Evolutionary conservation across 2,329 filamentous ascomycete species (phyloP), one percentile per base, ranked within the genome.

Genomic region (Colletotrichum viniferum): DNA sequence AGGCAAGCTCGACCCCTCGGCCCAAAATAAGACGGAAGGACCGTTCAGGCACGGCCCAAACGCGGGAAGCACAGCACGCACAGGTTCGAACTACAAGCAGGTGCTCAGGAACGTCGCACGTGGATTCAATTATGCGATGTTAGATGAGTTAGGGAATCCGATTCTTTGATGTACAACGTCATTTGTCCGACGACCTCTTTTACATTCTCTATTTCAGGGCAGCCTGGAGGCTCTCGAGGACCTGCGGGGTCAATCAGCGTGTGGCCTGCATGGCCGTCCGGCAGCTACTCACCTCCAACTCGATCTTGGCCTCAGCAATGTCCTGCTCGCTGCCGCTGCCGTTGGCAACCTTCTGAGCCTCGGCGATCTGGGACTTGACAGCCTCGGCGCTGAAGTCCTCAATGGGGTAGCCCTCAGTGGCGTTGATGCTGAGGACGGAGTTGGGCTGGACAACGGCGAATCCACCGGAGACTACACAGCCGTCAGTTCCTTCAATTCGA

Each of bases 251-350:
- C 28, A 43, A 82, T 90, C 81, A 91, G 85, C 77, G 80, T 48
- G 3, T 71, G 12, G 28, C 14, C 28, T 32, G 7, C 12, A 32
- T n/a, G 34, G 26, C 56, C 21, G 76, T 64, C 34, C 58, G 63
- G 10, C 18, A 7, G 24, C 76, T 66, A 80, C 85, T 84, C 87
- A 98, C 96, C 95, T 99, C 97, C 81, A 99, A 89, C 91, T 98
- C 96, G 85, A 99, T 96, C 92, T 98, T 98, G 80, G 97, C 97
- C 92, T 99, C 97, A 79, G 96, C 96, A 87, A 98, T 95, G 84
- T 98, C 97, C 88, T 96, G 94, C 92, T 98, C 97, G 87, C 95
- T 98, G 83, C 96, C 97, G 84, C 90, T 92, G 83, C 97, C 97
- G 85, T 88, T 92, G 82, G 94, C 96, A 84, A 98, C 93, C 93